A percentile compares a stretch with the other conserved stretches of the same genome.
Evolutionary conservation across 768 basidiomycete species (phyloP).

Genomic region (Hemileccinum rubropunctum): DNA sequence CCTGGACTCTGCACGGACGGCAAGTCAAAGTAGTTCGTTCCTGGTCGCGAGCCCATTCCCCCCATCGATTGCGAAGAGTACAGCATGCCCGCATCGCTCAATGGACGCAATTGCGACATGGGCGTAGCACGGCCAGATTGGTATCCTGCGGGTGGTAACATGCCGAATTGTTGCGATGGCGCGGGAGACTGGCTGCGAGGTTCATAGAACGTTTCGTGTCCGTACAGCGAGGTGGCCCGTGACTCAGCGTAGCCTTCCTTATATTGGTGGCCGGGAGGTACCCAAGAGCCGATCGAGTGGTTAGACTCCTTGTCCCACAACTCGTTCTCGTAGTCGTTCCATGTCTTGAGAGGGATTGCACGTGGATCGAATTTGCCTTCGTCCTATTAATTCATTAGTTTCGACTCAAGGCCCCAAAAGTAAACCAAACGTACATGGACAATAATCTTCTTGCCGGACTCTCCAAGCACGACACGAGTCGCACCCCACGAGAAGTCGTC

Average conservation of each 20-base stretch:
- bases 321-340: slow-evolving; percentile 97
- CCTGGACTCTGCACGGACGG: slow-evolving; percentile 52
- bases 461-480: slow-evolving; percentile 90
- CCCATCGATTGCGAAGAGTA: slow-evolving; percentile 64
- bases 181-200: slow-evolving; percentile 71
- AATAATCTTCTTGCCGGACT: slow-evolving; percentile 92
- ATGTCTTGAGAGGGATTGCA: slow-evolving; percentile 91
- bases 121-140: slow-evolving; percentile 79
- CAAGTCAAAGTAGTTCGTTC: slow-evolving; percentile 76
- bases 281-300: slow-evolving; percentile 92
- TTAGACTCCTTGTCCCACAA: slow-evolving; percentile 98
- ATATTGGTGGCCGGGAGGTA: slow-evolving; percentile 68
- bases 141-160: slow-evolving; percentile 60
- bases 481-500: slow-evolving; percentile 97
- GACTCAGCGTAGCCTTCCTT: slow-evolving; percentile 78
- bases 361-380: slow-evolving; percentile 97
- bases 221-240: slow-evolving; percentile 76
- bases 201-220: slow-evolving; percentile 86
- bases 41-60: slow-evolving; percentile 64
- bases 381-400: slow-evolving; percentile 51
- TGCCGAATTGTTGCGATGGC: slow-evolving; percentile 59
- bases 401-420: slow-evolving; percentile 1
- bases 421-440: slow-evolving; percentile 67
- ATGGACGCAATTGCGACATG: slow-evolving; percentile 41
- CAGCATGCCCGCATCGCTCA: slow-evolving; percentile 36